Conservation (phyloP, 169 alveolate species). For the Eimeria falciformis region DNA sequence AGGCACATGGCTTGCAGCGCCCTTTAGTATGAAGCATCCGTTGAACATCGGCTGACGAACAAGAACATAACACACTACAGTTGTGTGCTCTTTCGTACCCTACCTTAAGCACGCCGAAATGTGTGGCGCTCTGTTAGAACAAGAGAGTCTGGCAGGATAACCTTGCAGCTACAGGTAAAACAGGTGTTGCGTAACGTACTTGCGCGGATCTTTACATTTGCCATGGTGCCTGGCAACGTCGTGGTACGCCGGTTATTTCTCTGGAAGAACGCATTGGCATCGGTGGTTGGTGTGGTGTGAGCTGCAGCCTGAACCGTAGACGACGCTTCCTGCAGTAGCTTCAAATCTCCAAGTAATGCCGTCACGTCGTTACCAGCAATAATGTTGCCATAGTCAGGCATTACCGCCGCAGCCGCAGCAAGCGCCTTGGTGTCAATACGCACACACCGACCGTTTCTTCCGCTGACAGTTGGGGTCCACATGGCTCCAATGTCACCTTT, state of each 20-base stretch:
- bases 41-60: slow-evolving; percentile 52
- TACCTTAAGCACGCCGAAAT: no score
- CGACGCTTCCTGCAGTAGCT: slow-evolving; percentile 18
- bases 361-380: neutral
- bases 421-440: neutral
- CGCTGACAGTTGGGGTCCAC: neutral
- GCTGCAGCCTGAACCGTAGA: slow-evolving; percentile 27
- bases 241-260: slow-evolving; percentile 15
- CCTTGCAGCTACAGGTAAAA: no score
- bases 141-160: no score
- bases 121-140: no score
- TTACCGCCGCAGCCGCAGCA: neutral
- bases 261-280: slow-evolving; percentile 21
- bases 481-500: neutral
- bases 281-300: neutral
- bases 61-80: no score
- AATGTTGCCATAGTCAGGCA: neutral
- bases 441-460: slow-evolving; percentile 13
- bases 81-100: no score
- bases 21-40: slow-evolving; percentile 82
- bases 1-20: slow-evolving; percentile 88
- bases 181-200: neutral
- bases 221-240: slow-evolving; percentile 14
- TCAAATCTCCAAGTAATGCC: slow-evolving; percentile 1
- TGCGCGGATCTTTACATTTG: neutral